Conservation (phyloP, 2,329 filamentous ascomycete genomes). For the Verticillium dahliae region DNA sequence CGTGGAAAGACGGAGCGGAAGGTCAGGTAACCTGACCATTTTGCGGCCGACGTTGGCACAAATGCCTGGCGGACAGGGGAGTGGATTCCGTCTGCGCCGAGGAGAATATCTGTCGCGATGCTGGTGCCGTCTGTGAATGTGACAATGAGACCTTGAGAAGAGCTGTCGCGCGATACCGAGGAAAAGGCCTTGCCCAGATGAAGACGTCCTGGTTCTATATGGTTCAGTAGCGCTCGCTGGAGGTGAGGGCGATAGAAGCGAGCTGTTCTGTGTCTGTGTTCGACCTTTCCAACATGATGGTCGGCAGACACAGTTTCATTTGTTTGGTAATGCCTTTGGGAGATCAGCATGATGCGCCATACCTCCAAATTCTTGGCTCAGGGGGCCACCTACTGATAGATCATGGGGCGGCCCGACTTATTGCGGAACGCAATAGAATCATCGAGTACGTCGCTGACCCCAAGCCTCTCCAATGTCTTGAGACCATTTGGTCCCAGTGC, state of each 20-base stretch:
- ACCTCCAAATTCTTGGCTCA: background rate
- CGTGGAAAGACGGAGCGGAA: constrained; percentile 37
- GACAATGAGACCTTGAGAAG: constrained; percentile 23
- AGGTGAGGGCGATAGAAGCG: constrained; percentile 42
- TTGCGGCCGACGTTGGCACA: constrained; percentile 28
- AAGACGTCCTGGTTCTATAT: constrained; percentile 32
- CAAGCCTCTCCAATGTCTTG: constrained; percentile 41
- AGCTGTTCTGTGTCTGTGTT: constrained; percentile 30
- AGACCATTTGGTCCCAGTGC: constrained; percentile 47
- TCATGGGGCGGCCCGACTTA: constrained; percentile 34
- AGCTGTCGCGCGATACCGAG: constrained; percentile 22
- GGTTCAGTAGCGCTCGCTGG: constrained; percentile 37
- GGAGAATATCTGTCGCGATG: constrained; percentile 36
- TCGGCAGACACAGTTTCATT: constrained; percentile 38
- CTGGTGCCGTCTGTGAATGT: constrained; percentile 40
- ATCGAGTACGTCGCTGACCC: constrained; percentile 36
- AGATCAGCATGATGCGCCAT: too few relatives aligned
- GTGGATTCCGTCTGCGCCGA: constrained; percentile 48
- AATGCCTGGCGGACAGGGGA: constrained; percentile 38
- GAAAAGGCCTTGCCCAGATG: constrained; percentile 35
- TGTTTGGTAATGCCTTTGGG: constrained; percentile 29
- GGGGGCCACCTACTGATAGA: constrained; percentile 28
- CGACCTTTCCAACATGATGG: constrained; percentile 27
- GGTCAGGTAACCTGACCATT: constrained; percentile 36
- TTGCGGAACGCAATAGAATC: constrained; percentile 32